Evolutionary conservation across 2,329 filamentous ascomycete species (phyloP).

Genomic region (Nemania serpens): DNA sequence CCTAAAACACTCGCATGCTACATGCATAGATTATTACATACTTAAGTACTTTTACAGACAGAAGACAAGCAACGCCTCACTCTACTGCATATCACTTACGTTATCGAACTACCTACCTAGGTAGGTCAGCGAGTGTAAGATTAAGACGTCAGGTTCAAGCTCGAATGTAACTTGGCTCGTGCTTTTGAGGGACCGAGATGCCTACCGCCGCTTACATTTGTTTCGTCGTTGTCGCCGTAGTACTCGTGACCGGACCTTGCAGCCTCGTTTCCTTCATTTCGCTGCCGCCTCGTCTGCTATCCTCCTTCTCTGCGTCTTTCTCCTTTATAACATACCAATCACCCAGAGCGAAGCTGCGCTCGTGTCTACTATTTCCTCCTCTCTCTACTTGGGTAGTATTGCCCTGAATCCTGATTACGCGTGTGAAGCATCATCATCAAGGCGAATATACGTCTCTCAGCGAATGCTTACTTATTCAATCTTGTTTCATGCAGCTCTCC

Average conservation of each 20-base stretch:
- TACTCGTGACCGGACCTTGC: slow-evolving; percentile 14
- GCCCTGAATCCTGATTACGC: no score
- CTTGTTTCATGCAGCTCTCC: slow-evolving; percentile 9
- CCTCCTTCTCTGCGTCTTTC: background rate
- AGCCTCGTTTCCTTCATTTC: slow-evolving; percentile 9
- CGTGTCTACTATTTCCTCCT: no score
- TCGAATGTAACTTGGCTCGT: slow-evolving; percentile 7
- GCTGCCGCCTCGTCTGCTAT: background rate
- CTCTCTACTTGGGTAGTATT: no score
- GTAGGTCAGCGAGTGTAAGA: background rate
- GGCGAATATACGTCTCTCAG: background rate
- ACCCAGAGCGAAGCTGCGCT: background rate
- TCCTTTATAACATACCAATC: background rate
- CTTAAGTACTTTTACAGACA: background rate
- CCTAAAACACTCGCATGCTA: no score
- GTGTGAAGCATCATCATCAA: background rate
- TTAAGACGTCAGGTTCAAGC: background rate
- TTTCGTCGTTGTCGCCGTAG: background rate
- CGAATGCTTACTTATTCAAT: background rate
- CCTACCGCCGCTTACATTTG: background rate
- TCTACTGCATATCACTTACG: no score
- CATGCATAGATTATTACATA: background rate
- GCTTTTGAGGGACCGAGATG: slow-evolving; percentile 16
- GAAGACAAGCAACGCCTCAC: slow-evolving; percentile 11
- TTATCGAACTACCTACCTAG: background rate